Evolutionary conservation across 2,329 filamentous ascomycete genomes (phyloP).

Genomic region (Stenocarpella maydis): DNA sequence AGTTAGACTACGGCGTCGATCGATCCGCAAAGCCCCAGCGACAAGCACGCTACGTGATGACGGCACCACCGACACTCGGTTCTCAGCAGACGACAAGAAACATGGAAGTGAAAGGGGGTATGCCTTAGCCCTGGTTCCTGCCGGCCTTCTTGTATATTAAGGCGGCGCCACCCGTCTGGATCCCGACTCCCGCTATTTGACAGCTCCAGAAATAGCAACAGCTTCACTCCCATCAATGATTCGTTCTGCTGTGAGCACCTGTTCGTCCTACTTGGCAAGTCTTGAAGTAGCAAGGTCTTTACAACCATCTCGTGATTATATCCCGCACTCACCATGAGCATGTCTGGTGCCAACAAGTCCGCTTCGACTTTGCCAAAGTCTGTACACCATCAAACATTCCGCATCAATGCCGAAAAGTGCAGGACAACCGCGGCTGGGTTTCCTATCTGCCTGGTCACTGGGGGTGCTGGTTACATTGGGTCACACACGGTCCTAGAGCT

Average conservation of each 20-base stretch:
- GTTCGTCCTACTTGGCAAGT: too few relatives aligned
- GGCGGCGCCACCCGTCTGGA: slow-evolving; percentile 18
- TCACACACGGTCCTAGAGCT: slow-evolving; percentile 34
- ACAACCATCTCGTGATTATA: not conserved
- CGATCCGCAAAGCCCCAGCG: slow-evolving; percentile 1
- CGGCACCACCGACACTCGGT: slow-evolving; percentile 1
- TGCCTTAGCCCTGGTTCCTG: not conserved
- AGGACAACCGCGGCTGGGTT: slow-evolving; percentile 6
- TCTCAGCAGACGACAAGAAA: slow-evolving; percentile 6
- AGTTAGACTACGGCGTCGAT: slow-evolving; percentile 7
- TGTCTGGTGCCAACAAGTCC: not conserved
- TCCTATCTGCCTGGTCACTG: slow-evolving; percentile 33
- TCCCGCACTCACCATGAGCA: not conserved
- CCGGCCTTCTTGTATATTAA: not conserved
- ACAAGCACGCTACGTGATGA: not conserved
- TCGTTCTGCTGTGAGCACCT: not conserved
- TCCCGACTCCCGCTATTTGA: not conserved
- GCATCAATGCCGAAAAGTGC: slow-evolving; percentile 15
- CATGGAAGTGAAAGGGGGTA: not conserved
- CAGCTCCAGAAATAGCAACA: not conserved
- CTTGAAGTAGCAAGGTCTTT: not conserved
- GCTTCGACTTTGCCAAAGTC: not conserved
- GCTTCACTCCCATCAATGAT: not conserved
- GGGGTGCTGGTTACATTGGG: slow-evolving; percentile 32
- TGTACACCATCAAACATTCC: slow-evolving; percentile 16